Evolutionary conservation across 306 rosid species (phyloP).

Genomic region (Sphenostylis stenocarpa): DNA sequence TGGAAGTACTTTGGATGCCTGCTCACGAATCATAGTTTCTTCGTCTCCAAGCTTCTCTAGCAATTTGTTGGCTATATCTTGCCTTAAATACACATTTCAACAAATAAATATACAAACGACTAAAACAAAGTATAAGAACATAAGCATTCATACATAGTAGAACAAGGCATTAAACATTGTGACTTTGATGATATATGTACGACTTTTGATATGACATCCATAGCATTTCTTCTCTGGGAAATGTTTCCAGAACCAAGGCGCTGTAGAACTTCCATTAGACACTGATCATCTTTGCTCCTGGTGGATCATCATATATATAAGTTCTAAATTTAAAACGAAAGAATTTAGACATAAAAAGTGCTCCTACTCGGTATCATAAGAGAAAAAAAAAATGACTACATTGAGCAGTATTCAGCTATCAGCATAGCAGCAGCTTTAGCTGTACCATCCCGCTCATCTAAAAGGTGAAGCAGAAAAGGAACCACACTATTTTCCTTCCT

Average conservation of each 20-base stretch:
- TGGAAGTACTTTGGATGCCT: conserved; percentile 70
- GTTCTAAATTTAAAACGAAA: conserved; percentile 20
- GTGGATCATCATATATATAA: conserved; percentile 37
- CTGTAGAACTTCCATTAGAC: conserved; percentile 71
- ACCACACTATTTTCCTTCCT: conserved; percentile 58
- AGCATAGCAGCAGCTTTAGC: conserved; percentile 84
- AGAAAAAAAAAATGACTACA: conserved; percentile 52
- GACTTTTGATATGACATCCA: conserved; percentile 77
- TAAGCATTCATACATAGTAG: conserved; percentile 57
- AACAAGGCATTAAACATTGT: conserved; percentile 39
- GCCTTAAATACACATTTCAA: conserved; percentile 54
- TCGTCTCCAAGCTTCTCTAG: conserved; percentile 78
- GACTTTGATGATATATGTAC: conserved; percentile 52
- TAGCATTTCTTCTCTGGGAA: conserved; percentile 78
- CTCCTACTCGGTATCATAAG: conserved; percentile 1
- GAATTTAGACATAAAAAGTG: conserved; percentile 17
- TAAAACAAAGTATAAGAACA: conserved; percentile 10
- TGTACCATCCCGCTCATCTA: conserved; percentile 80
- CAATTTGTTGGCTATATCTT: conserved; percentile 60
- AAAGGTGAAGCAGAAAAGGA: conserved; percentile 67
- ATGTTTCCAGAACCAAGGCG: conserved; percentile 60
- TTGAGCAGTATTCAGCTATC: conserved; percentile 79
- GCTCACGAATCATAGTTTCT: conserved; percentile 62
- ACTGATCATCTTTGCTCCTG: conserved; percentile 67
- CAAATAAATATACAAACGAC: conserved; percentile 25